A percentile compares a stretch with the other conserved stretches of the same genome.
These are phyloP conservation scores for Stephania yunnanensis DNA, from an alignment of 164 flowering plant species.

Conservation along the genomic window DNA sequence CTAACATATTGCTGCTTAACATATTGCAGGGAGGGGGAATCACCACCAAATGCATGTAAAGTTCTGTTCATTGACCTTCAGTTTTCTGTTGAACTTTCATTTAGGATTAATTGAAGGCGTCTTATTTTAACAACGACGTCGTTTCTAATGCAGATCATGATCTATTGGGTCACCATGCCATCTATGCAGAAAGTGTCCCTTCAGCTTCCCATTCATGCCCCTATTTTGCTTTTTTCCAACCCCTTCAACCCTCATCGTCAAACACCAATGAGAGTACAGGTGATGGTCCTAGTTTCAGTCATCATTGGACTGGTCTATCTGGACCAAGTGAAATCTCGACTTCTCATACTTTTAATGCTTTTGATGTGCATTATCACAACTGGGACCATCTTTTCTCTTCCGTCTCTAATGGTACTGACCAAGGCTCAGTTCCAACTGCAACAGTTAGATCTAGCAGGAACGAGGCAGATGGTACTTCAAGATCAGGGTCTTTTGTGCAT, in stretches of 20 bases:
- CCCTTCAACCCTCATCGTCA: conserved; percentile 65
- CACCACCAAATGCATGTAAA: conserved; percentile 49
- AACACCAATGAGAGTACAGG: conserved; percentile 49
- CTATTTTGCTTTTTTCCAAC: conserved; percentile 62
- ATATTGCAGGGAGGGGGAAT: conserved; percentile 62
- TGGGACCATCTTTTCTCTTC: conserved; percentile 23
- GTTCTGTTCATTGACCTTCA: conserved; percentile 8
- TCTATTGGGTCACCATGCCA: conserved; percentile 56
- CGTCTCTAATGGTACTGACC: conserved; percentile 35
- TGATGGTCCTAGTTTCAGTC: conserved; percentile 54
- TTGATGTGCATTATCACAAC: conserved; percentile 24
- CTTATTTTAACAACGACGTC: neutral
- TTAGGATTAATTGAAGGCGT: neutral
- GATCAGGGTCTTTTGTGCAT: conserved; percentile 48
- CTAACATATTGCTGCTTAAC: conserved; percentile 15
- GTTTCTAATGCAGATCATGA: conserved; percentile 60
- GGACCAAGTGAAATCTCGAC: conserved; percentile 28
- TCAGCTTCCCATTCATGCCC: conserved; percentile 83
- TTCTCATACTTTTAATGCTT: conserved; percentile 44
- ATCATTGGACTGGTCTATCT: conserved; percentile 61
- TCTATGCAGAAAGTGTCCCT: conserved; percentile 70
- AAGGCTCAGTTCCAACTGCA: conserved; percentile 37
- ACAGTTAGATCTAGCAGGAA: conserved; percentile 37
- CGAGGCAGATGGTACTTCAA: conserved; percentile 36
- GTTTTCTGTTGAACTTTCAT: neutral